phyloP scores from a whole-genome alignment of 139 green algal genomes.

The Micromonas pusilla region DNA sequence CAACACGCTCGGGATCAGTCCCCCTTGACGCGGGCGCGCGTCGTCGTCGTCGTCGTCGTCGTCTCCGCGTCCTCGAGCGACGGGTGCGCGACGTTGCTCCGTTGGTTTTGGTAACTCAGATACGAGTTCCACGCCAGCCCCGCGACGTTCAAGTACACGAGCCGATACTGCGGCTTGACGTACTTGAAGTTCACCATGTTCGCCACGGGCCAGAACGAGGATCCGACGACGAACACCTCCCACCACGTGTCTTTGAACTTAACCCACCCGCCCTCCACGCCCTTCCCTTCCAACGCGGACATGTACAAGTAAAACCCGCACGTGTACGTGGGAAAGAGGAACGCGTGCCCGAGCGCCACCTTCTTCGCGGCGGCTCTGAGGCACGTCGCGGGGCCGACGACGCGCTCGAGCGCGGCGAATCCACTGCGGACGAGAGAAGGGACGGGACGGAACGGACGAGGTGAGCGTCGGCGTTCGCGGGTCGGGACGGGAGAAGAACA shows the following conservation, averaged over 20 bases:
- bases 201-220: slow-evolving; percentile 49
- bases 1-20: too few species aligned
- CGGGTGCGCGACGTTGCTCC: neutral
- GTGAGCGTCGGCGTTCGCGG: too few species aligned
- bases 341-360: slow-evolving; percentile 44
- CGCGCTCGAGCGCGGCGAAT: neutral
- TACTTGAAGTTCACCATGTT: slow-evolving; percentile 59
- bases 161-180: slow-evolving; percentile 35
- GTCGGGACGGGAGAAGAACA: too few species aligned
- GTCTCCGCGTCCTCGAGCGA: neutral
- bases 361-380: slow-evolving; percentile 31
- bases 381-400: neutral
- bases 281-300: slow-evolving; percentile 31
- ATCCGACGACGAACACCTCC: slow-evolving; percentile 38
- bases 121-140: slow-evolving; percentile 54
- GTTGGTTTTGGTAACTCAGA: slow-evolving; percentile 29
- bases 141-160: slow-evolving; percentile 46
- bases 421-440: too few species aligned
- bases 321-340: slow-evolving; percentile 47
- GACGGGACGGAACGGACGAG: too few species aligned
- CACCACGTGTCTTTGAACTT: slow-evolving; percentile 32
- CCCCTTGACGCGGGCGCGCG: too few species aligned
- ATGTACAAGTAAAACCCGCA: slow-evolving; percentile 46
- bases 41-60: too few species aligned
- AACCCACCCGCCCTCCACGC: neutral